Percentiles rank a stretch among this genome's conserved stretches.
Evolutionary conservation across 805 yeast genomes (phyloP).

Genomic region (Teunomyces pallodes): DNA sequence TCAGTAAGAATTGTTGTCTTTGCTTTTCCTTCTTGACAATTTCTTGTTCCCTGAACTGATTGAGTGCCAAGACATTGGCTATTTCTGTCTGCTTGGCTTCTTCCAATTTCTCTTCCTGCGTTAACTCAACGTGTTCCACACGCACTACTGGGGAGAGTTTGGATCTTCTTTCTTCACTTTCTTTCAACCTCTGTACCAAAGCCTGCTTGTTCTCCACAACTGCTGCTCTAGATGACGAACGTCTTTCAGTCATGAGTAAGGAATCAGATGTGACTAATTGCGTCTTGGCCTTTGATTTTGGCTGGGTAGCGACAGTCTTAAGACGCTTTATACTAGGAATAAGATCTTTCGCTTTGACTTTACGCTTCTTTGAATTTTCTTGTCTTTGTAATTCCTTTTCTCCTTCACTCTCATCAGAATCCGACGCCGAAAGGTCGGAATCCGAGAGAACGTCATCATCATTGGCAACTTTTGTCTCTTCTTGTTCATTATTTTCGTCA

Average conservation of each 20-base stretch:
- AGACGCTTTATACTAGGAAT: conserved; percentile 35
- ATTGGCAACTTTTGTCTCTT: conserved; percentile 13
- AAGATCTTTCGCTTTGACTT: conserved; percentile 18
- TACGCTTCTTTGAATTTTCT: conserved; percentile 35
- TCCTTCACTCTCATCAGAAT: conserved; percentile 65
- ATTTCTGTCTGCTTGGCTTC: conserved; percentile 87
- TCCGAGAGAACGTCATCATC: conserved; percentile 54
- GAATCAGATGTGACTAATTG: conserved; percentile 43
- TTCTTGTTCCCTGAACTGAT: conserved; percentile 81
- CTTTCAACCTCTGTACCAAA: conserved; percentile 68
- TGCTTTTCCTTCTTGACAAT: conserved; percentile 74
- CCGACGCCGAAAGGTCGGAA: conserved; percentile 50
- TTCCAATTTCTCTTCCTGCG: conserved; percentile 70
- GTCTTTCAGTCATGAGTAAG: conserved; percentile 50
- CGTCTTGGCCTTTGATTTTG: conserved; percentile 29
- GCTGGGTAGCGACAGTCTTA: conserved; percentile 14
- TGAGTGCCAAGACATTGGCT: conserved; percentile 68
- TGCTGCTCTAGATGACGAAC: conserved; percentile 74
- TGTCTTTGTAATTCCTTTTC: conserved; percentile 57
- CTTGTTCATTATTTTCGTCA: conserved; percentile 13
- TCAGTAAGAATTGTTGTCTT: conserved; percentile 66
- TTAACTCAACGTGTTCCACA: conserved; percentile 47
- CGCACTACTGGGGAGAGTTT: conserved; percentile 41
- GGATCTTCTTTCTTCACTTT: conserved; percentile 61
- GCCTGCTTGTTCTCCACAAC: conserved; percentile 76